Conservation (phyloP, 306 rosid species). For the Dalbergia cochinchinensis region DNA sequence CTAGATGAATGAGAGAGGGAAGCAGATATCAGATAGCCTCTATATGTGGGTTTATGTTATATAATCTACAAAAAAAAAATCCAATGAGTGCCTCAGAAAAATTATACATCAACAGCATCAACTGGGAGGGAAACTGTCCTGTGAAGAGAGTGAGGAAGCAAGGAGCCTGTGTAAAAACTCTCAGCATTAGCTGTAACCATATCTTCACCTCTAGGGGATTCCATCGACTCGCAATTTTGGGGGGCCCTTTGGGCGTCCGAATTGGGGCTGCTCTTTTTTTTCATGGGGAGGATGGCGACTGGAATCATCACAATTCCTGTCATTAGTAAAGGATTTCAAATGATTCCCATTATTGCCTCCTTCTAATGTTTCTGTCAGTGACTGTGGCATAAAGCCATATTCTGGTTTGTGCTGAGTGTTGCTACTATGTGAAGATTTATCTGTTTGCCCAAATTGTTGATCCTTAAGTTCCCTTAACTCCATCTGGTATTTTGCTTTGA, state of each 20-base stretch:
- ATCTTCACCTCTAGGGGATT: conserved; percentile 51
- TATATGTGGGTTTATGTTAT: conserved; percentile 44
- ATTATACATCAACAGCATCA: conserved; percentile 81
- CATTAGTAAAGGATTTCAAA: conserved; percentile 43
- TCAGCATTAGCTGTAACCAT: conserved; percentile 42
- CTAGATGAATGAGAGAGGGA: neutral
- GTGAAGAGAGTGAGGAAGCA: conserved; percentile 70
- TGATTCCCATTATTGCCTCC: conserved; percentile 50
- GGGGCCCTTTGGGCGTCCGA: conserved; percentile 57
- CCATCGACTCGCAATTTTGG: conserved; percentile 58
- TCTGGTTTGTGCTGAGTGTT: conserved; percentile 51
- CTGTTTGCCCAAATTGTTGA: conserved; percentile 56
- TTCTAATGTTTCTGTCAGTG: conserved; percentile 45
- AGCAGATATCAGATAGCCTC: conserved; percentile 47
- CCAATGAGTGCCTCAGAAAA: conserved; percentile 47
- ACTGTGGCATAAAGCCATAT: conserved; percentile 42
- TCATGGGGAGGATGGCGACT: conserved; percentile 40
- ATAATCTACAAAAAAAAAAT: conserved; percentile 66
- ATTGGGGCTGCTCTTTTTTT: conserved; percentile 59
- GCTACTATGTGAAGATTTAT: conserved; percentile 48
- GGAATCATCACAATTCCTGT: conserved; percentile 28
- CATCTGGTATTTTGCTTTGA: conserved; percentile 80
- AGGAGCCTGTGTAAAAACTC: conserved; percentile 54
- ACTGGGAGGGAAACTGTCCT: conserved; percentile 88
- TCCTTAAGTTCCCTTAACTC: conserved; percentile 72